Evolutionary conservation across 768 basidiomycete genomes (phyloP).

Genomic region (Termitomyces titanicus): DNA sequence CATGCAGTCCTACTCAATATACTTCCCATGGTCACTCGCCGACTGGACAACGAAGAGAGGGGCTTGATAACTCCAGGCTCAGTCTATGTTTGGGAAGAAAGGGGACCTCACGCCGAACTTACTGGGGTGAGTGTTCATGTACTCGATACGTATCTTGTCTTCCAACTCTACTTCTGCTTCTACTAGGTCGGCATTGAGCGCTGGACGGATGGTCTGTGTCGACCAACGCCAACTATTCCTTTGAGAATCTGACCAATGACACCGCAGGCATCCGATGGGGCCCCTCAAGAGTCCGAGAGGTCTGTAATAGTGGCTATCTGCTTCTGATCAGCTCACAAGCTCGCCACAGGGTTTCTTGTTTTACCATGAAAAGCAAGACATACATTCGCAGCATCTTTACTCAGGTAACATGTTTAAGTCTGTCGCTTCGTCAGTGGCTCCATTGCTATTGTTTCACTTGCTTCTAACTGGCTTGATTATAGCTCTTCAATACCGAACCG

Average conservation of each 20-base stretch:
- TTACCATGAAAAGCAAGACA: slow-evolving; percentile 71
- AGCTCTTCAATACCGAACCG: slow-evolving; percentile 28
- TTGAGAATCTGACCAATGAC: not conserved
- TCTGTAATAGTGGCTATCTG: slow-evolving; percentile 24
- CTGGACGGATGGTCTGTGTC: slow-evolving; percentile 67
- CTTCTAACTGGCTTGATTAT: not conserved
- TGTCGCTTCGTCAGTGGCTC: slow-evolving; percentile 20
- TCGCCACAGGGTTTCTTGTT: slow-evolving; percentile 65
- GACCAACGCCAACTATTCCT: not conserved
- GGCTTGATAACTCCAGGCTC: slow-evolving; percentile 68
- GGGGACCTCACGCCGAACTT: slow-evolving; percentile 66
- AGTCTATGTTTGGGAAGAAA: slow-evolving; percentile 85
- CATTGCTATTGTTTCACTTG: not conserved
- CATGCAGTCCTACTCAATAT: slow-evolving; percentile 64
- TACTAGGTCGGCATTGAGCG: slow-evolving; percentile 72
- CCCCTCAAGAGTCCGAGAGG: slow-evolving; percentile 75
- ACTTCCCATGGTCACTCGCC: slow-evolving; percentile 76
- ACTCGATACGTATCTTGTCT: not conserved
- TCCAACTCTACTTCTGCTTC: not conserved
- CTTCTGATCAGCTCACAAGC: slow-evolving; percentile 3
- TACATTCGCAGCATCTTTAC: slow-evolving; percentile 40
- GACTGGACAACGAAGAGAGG: slow-evolving; percentile 74
- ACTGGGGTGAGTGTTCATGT: slow-evolving; percentile 52
- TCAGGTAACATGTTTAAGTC: slow-evolving; percentile 42
- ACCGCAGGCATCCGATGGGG: slow-evolving; percentile 66